phyloP scores from a whole-genome alignment of 1,284 basidiomycete genomes.

The Wallemia hederae region DNA sequence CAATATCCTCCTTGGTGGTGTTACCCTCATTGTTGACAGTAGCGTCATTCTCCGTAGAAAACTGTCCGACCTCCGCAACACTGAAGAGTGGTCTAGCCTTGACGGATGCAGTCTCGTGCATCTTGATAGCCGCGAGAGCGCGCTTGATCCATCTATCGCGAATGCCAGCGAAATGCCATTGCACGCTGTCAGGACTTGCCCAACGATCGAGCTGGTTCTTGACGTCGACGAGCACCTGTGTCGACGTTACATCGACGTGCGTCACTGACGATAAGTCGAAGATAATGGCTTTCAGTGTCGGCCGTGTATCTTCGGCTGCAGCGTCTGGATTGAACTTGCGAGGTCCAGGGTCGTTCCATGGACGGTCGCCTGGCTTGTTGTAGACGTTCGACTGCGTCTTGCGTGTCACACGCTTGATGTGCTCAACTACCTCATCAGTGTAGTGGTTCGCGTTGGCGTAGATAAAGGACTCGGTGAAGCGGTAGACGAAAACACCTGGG shows the following conservation, averaged over 20 bases:
- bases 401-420: slow-evolving; percentile 46
- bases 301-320: slow-evolving; percentile 27
- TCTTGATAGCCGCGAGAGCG: neutral
- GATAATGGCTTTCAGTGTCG: slow-evolving; percentile 52
- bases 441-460: slow-evolving; percentile 52
- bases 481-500: slow-evolving; percentile 70
- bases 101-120: neutral
- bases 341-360: slow-evolving; percentile 69
- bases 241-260: slow-evolving; percentile 57
- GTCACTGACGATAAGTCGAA: slow-evolving; percentile 72
- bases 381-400: slow-evolving; percentile 42
- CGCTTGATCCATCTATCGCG: neutral
- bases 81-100: neutral
- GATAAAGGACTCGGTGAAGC: slow-evolving; percentile 23
- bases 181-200: slow-evolving; percentile 19
- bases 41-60: neutral
- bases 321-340: slow-evolving; percentile 18
- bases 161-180: slow-evolving; percentile 1
- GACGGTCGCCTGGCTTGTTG: slow-evolving; percentile 36
- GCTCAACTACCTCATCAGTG: slow-evolving; percentile 46
- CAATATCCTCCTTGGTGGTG: neutral
- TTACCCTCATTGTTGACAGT: neutral
- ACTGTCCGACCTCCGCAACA: neutral
- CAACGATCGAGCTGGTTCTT: slow-evolving; percentile 63
- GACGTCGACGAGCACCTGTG: slow-evolving; percentile 72